Base-by-base conservation (phyloP, 208 protist species). In the Trypanosoma platydactyli region DNA sequence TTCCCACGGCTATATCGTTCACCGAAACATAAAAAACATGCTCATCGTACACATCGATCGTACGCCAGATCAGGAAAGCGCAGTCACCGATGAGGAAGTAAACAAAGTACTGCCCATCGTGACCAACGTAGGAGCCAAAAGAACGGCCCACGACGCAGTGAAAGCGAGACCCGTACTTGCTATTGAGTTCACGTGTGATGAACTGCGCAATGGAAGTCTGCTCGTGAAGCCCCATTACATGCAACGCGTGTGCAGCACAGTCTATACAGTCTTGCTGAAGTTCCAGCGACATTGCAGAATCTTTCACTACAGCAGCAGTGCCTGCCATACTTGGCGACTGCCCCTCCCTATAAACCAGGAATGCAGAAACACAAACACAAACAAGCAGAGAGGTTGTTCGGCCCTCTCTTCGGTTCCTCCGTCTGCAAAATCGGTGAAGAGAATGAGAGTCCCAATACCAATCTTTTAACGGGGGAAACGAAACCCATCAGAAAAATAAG, bases 111-210 rank as follows among this genome's bases (percentile, higher is more conserved):
- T 81, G 76, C 18, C 84, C 98, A 73, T 99, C 99, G 78, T 99
- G 99, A 6, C 98, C 99, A 38, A 99, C 98, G 72, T 98, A 99
- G 20, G 98, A 99, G 52, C 98, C 99, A 81, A 99, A 99, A 75
- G 98, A 99, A 68, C 98, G 91, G 24, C 99, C 99, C 11, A 99
- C 98, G 68, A 99, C 97, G 86, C 97, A 99, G 79, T 99, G 98
- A 98, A 98, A 99, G 38, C 97, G 98, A 7, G 95, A 91, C 71
- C 97, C 94, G 82, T 99, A 99, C 80, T 99, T 99, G 60, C 92
- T 94, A 79, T 99, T 97, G 22, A 98, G 89, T 64, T 98, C 97
- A 73, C 98, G 98, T 84, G 99, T 99, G 55, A 99, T 99, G 77
- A 98, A 99, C 45, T 97, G 94, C 0, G 99, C 99, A 60, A 99